Percentiles rank a stretch among this genome's conserved stretches.
These are phyloP conservation scores for Cadophora sp. DNA, from an alignment of 2,329 filamentous ascomycete genomes.

Conservation along the genomic window DNA sequence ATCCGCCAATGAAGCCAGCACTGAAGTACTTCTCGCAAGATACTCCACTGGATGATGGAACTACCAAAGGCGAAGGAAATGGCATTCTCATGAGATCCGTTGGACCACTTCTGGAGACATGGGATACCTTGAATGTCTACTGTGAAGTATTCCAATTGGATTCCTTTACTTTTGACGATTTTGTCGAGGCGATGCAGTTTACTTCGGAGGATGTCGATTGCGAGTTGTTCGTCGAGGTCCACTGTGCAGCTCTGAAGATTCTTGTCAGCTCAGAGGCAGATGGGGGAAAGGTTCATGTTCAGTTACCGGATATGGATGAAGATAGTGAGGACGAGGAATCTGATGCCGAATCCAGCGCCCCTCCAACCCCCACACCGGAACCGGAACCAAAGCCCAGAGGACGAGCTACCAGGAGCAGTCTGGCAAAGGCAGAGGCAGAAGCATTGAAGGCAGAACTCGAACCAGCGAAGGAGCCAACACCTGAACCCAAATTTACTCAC, in stretches of 20 bases:
- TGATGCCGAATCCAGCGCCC: slow-evolving; percentile 59
- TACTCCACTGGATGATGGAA: slow-evolving; percentile 58
- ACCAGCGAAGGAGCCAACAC: slow-evolving; percentile 47
- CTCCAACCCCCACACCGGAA: slow-evolving; percentile 68
- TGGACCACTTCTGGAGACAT: slow-evolving; percentile 86
- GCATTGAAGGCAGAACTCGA: slow-evolving; percentile 63
- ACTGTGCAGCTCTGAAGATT: slow-evolving; percentile 89
- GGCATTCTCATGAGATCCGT: slow-evolving; percentile 83
- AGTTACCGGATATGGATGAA: slow-evolving; percentile 76
- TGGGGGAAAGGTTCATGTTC: slow-evolving; percentile 80
- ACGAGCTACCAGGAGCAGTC: slow-evolving; percentile 83
- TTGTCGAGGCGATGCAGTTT: slow-evolving; percentile 84
- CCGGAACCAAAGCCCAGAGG: slow-evolving; percentile 70
- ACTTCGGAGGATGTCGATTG: slow-evolving; percentile 77
- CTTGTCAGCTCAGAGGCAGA: slow-evolving; percentile 78
- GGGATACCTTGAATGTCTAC: slow-evolving; percentile 98
- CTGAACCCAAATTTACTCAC: slow-evolving; percentile 60
- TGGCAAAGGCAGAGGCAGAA: slow-evolving; percentile 81
- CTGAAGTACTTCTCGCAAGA: slow-evolving; percentile 80
- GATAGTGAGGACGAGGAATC: slow-evolving; percentile 71
- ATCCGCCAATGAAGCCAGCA: slow-evolving; percentile 70
- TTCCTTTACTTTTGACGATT: slow-evolving; percentile 98
- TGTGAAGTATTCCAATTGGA: slow-evolving; percentile 93
- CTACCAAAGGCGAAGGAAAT: slow-evolving; percentile 55
- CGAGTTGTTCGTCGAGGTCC: slow-evolving; percentile 86